These are phyloP conservation scores for Venturia effusa DNA, from an alignment of 2,329 filamentous ascomycete genomes.

Conservation along the genomic window DNA sequence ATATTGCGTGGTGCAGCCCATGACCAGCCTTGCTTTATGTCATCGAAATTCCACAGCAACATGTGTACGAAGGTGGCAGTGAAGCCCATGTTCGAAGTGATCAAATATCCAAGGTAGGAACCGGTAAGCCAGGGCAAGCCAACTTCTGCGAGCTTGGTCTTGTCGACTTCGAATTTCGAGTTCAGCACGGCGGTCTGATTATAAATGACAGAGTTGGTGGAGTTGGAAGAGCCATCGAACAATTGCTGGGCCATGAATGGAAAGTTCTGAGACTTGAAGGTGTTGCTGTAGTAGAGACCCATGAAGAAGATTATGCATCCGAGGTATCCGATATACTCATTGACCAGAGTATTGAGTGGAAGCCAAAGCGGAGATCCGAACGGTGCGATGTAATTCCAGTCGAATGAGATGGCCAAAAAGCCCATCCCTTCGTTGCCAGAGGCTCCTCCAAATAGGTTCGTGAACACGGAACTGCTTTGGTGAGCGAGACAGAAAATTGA, in stretches of 20 bases:
- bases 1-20: slow-evolving; percentile 18
- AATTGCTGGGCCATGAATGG: slow-evolving; percentile 13
- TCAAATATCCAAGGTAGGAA: slow-evolving; percentile 12
- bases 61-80: slow-evolving; percentile 14
- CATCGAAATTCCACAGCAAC: slow-evolving; percentile 17
- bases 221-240: slow-evolving; percentile 11
- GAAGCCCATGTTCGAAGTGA: slow-evolving; percentile 13
- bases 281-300: slow-evolving; percentile 13
- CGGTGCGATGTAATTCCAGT: slow-evolving; percentile 12
- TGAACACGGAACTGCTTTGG: slow-evolving; percentile 12
- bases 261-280: slow-evolving; percentile 10
- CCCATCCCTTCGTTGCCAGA: slow-evolving; percentile 13
- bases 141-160: slow-evolving; percentile 7
- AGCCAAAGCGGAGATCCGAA: slow-evolving; percentile 9
- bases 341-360: slow-evolving; percentile 11
- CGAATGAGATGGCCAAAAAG: slow-evolving; percentile 10
- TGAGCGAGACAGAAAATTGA: slow-evolving; percentile 14
- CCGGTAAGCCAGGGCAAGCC: slow-evolving; percentile 12
- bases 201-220: slow-evolving; percentile 11
- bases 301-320: slow-evolving; percentile 16
- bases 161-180: slow-evolving; percentile 10
- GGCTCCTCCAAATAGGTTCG: slow-evolving; percentile 13
- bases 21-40: slow-evolving; percentile 28
- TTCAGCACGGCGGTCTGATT: slow-evolving; percentile 13
- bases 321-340: slow-evolving; percentile 12